phyloP scores from a whole-genome alignment of 139 green algal species.

The Tetraselmis striata region DNA sequence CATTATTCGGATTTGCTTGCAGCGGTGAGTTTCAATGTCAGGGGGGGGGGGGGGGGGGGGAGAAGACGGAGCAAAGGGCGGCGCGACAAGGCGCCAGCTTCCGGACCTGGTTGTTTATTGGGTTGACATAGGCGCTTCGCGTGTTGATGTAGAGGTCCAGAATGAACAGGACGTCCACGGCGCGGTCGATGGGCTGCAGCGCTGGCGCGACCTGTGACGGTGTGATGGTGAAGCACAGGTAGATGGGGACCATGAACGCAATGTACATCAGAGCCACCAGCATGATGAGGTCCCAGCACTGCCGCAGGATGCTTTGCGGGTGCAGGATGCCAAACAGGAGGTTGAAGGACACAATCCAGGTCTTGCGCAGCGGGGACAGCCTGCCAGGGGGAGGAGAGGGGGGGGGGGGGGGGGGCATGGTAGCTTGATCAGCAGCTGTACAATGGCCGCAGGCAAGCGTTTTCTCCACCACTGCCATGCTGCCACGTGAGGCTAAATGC shows the following conservation, averaged over 20 bases:
- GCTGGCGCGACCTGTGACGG: background rate
- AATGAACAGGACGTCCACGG: slow-evolving; percentile 36
- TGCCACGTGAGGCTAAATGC: no score
- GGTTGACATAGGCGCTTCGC: slow-evolving; percentile 20
- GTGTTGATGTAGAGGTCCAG: slow-evolving; percentile 51
- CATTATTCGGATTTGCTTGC: no score
- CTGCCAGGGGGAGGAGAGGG: no score
- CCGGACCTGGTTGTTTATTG: background rate
- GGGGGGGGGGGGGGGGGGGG: no score
- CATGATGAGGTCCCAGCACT: slow-evolving; percentile 43
- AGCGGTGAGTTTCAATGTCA: no score
- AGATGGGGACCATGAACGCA: slow-evolving; percentile 30
- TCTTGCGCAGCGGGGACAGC: background rate
- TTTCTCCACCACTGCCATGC: no score
- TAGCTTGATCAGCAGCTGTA: no score
- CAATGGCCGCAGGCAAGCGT: no score
- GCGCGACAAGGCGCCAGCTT: background rate
- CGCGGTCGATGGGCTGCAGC: background rate
- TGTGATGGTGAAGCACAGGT: slow-evolving; percentile 36
- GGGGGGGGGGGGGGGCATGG: no score
- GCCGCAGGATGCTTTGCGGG: slow-evolving; percentile 3
- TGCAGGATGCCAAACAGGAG: background rate
- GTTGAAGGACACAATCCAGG: background rate
- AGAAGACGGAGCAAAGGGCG: background rate
- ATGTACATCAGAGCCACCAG: slow-evolving; percentile 36